These are phyloP conservation scores for Graphilbum fragrans DNA, from an alignment of 2,329 filamentous ascomycete species.

Conservation along the genomic window DNA sequence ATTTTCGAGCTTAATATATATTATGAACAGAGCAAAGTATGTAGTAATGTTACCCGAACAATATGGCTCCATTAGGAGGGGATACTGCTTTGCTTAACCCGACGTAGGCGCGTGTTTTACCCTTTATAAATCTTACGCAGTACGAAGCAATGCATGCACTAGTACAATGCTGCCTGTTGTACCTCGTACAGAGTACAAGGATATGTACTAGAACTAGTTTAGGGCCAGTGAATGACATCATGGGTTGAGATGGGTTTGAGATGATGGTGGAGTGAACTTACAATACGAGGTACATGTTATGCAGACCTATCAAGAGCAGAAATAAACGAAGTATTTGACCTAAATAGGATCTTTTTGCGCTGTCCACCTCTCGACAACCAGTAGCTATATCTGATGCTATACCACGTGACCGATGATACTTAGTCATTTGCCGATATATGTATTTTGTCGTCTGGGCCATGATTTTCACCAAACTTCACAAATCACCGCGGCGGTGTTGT, in stretches of 20 bases:
- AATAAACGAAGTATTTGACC: too few species aligned
- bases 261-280: background rate
- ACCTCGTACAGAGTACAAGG: background rate
- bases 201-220: background rate
- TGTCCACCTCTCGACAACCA: too few species aligned
- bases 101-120: too few species aligned
- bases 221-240: background rate
- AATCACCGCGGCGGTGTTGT: background rate
- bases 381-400: background rate
- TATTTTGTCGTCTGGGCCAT: background rate
- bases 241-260: background rate
- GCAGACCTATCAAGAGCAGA: background rate
- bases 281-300: background rate
- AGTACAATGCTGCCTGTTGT: background rate
- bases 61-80: too few species aligned
- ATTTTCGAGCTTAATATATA: background rate
- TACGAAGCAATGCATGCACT: background rate
- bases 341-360: too few species aligned
- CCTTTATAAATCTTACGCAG: background rate
- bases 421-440: background rate
- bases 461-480: background rate
- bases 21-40: background rate
- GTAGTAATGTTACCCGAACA: too few species aligned
- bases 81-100: too few species aligned
- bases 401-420: background rate